phyloP scores from a whole-genome alignment of 768 basidiomycete species.

The Hemileccinum impolitum region DNA sequence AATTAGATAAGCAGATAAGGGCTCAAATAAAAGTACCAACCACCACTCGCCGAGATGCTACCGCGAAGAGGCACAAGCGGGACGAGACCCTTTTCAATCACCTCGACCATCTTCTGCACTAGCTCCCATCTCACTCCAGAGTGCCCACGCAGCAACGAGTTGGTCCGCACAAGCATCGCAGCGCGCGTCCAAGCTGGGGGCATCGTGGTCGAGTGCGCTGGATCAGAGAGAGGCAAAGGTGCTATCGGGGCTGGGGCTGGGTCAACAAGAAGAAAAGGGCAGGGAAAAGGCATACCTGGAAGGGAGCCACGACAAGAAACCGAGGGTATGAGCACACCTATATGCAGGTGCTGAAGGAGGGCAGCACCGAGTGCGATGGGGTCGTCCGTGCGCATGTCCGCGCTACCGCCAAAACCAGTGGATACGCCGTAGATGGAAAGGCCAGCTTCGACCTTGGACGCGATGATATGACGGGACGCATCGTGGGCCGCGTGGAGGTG shows the following conservation, averaged over 20 bases:
- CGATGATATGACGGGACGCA: constrained; percentile 62
- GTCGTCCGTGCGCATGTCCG: constrained; percentile 77
- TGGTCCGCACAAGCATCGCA: constrained; percentile 83
- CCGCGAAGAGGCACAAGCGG: constrained; percentile 81
- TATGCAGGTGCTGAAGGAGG: constrained; percentile 83
- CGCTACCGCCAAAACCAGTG: constrained; percentile 85
- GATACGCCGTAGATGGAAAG: constrained; percentile 82
- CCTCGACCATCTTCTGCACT: constrained; percentile 71
- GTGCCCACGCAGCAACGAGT: constrained; percentile 85
- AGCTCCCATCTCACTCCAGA: constrained; percentile 82
- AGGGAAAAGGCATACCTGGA: constrained; percentile 3
- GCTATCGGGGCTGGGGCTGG: constrained; percentile 5
- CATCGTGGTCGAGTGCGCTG: constrained; percentile 66
- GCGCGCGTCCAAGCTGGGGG: constrained; percentile 87
- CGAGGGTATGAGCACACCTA: constrained; percentile 63
- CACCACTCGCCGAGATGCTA: constrained; percentile 81
- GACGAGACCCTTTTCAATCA: constrained; percentile 69
- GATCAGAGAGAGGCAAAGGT: constrained; percentile 66
- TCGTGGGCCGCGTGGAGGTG: constrained; percentile 49
- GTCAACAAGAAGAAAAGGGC: too few relatives aligned
- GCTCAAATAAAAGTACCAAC: constrained; percentile 32
- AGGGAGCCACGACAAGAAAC: constrained; percentile 1
- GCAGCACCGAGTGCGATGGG: constrained; percentile 71
- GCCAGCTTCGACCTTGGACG: constrained; percentile 61
- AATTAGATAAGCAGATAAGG: constrained; percentile 5